Percentiles rank a stretch among this genome's conserved stretches.
These are phyloP conservation scores for Insectozyma bohioensis DNA, from an alignment of 1,139 yeast genomes.

Conservation along the genomic window DNA sequence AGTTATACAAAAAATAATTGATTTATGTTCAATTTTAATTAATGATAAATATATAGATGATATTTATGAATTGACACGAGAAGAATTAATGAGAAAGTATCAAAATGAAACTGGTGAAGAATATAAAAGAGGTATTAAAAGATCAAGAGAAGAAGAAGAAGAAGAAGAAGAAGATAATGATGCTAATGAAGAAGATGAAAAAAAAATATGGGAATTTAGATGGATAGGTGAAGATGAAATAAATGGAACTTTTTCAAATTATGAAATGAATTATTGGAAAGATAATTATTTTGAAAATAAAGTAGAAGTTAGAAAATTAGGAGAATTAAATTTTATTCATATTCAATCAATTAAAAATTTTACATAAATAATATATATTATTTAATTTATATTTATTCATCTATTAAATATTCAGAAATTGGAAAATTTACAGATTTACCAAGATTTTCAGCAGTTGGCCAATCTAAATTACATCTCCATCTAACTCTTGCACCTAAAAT, in stretches of 20 bases:
- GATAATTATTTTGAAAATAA: constrained; percentile 52
- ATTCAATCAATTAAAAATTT: constrained; percentile 24
- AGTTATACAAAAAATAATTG: constrained; percentile 38
- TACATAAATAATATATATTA: constrained; percentile 4
- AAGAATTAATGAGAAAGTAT: constrained; percentile 57
- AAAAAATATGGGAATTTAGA: constrained; percentile 56
- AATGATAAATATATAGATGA: constrained; percentile 38
- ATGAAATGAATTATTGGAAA: constrained; percentile 63
- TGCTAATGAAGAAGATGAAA: constrained; percentile 23
- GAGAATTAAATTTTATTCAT: constrained; percentile 27
- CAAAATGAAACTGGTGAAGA: constrained; percentile 50
- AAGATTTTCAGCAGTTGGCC: constrained; percentile 49
- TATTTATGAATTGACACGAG: constrained; percentile 56
- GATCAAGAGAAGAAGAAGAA: constrained; percentile 15
- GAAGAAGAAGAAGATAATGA: constrained; percentile 12
- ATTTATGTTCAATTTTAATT: constrained; percentile 45
- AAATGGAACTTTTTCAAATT: constrained; percentile 59
- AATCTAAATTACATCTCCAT: constrained; percentile 63
- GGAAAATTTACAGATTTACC: constrained; percentile 58
- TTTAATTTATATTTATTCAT: constrained; percentile 18
- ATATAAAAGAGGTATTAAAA: constrained; percentile 23
- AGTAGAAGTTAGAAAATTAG: constrained; percentile 43
- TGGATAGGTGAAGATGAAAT: constrained; percentile 53
- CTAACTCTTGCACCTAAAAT: constrained; percentile 59
- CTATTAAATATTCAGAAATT: constrained; percentile 46